A percentile compares a stretch with the other conserved stretches of the same genome.
phyloP scores from a whole-genome alignment of 2,329 filamentous ascomycete species.

The Scolecobasidium constrictum region DNA sequence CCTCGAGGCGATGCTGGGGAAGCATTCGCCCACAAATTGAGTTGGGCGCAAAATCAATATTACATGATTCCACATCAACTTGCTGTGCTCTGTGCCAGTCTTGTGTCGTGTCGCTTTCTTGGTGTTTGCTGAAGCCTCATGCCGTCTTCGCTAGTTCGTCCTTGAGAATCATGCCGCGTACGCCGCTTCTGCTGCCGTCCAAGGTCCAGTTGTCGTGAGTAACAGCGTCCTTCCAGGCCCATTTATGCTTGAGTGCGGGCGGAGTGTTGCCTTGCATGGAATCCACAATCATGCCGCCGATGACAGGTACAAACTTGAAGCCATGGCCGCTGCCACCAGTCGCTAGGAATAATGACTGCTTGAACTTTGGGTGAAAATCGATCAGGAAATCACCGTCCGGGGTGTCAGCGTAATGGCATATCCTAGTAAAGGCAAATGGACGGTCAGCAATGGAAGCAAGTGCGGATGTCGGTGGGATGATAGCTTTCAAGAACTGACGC shows the following conservation, averaged over 20 bases:
- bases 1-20: too few relatives aligned
- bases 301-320: conserved; percentile 50
- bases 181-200: conserved; percentile 27
- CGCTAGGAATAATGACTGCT: conserved; percentile 43
- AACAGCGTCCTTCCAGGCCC: conserved; percentile 36
- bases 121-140: too few relatives aligned
- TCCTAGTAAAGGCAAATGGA: conserved; percentile 35
- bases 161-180: conserved; percentile 26
- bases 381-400: conserved; percentile 45
- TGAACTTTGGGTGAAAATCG: conserved; percentile 37
- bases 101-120: too few relatives aligned
- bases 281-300: conserved; percentile 45
- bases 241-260: conserved; percentile 49
- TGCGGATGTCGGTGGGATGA: conserved; percentile 11
- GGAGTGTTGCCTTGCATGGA: conserved; percentile 30
- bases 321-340: conserved; percentile 52
- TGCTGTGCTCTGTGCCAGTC: too few relatives aligned
- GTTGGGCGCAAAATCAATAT: too few relatives aligned
- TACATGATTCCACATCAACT: too few relatives aligned
- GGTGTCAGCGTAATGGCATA: conserved; percentile 49
- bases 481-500: conserved; percentile 18
- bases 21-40: too few relatives aligned
- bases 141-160: conserved; percentile 30
- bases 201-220: conserved; percentile 20
- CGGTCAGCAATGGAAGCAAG: conserved; percentile 25